Evolutionary conservation across 345 rosid genomes (phyloP).

Genomic region (Eucalyptus microcorys): DNA sequence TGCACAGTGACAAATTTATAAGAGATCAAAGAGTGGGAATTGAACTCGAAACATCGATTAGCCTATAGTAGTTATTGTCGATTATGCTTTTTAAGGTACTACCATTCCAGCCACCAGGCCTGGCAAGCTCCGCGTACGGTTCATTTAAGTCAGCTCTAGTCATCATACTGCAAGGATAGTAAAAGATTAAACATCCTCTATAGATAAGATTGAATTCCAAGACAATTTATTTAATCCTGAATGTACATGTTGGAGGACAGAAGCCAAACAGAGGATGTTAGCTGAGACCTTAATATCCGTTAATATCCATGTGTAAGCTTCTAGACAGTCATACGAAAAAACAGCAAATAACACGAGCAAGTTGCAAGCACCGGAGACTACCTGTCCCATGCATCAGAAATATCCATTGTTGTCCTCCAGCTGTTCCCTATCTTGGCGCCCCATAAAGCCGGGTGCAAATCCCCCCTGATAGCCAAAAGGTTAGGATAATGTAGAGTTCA

Average conservation of each 20-base stretch:
- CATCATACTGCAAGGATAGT: constrained; percentile 44
- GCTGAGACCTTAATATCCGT: not conserved
- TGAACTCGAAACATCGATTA: not conserved
- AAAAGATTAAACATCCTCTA: not conserved
- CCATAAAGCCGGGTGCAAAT: constrained; percentile 91
- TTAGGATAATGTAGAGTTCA: not conserved
- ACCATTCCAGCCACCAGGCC: constrained; percentile 98
- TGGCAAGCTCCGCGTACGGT: constrained; percentile 65
- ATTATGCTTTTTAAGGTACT: not conserved
- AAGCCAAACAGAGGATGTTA: not conserved
- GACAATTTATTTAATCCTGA: not conserved
- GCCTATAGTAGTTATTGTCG: not conserved
- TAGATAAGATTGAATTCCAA: not conserved
- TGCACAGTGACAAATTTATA: constrained; percentile 1
- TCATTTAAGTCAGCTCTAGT: constrained; percentile 69
- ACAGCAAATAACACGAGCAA: not conserved
- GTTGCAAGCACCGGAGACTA: not conserved
- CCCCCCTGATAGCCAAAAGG: constrained; percentile 38
- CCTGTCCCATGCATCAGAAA: constrained; percentile 68
- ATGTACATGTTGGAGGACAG: not conserved
- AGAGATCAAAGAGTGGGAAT: not conserved
- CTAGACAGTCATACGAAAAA: not conserved
- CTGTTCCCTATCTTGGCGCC: constrained; percentile 72
- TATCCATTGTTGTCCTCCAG: constrained; percentile 91
- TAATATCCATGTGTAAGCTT: not conserved